Conservation (phyloP, 805 yeast species). For the Suhomyces xylopsoci region DNA sequence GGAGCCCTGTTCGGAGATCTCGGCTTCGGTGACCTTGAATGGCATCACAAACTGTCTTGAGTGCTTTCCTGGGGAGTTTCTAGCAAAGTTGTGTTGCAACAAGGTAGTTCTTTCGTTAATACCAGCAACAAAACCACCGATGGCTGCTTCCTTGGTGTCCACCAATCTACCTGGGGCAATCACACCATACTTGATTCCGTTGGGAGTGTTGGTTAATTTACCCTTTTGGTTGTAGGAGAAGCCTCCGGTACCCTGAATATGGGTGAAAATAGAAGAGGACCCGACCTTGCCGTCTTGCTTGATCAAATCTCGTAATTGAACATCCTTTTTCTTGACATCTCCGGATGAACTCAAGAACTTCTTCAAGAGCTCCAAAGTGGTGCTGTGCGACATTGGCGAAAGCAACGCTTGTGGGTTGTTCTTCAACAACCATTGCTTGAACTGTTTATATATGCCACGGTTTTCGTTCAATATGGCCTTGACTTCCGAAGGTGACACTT, state of each 20-base stretch:
- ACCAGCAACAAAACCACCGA: conserved; percentile 53
- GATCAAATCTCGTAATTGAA: conserved; percentile 21
- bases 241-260: conserved; percentile 70
- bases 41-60: conserved; percentile 45
- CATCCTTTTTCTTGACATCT: conserved; percentile 19
- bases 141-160: conserved; percentile 49
- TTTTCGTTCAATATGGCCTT: conserved; percentile 38
- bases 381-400: conserved; percentile 20
- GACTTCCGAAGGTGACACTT: conserved; percentile 26
- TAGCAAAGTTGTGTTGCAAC: conserved; percentile 33
- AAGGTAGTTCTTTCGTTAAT: conserved; percentile 31
- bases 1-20: conserved; percentile 36
- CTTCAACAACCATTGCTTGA: conserved; percentile 52
- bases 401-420: conserved; percentile 42
- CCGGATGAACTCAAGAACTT: conserved; percentile 27
- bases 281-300: conserved; percentile 14
- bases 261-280: conserved; percentile 10
- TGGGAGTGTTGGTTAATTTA: conserved; percentile 64
- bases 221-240: conserved; percentile 68
- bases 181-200: conserved; percentile 55
- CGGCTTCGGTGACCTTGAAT: conserved; percentile 37
- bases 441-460: conserved; percentile 48
- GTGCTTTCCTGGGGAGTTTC: conserved; percentile 37
- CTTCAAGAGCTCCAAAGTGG: conserved; percentile 28
- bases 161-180: conserved; percentile 70